Base-by-base conservation (phyloP, 1,139 yeast species). In the Blastobotrys elegans region DNA sequence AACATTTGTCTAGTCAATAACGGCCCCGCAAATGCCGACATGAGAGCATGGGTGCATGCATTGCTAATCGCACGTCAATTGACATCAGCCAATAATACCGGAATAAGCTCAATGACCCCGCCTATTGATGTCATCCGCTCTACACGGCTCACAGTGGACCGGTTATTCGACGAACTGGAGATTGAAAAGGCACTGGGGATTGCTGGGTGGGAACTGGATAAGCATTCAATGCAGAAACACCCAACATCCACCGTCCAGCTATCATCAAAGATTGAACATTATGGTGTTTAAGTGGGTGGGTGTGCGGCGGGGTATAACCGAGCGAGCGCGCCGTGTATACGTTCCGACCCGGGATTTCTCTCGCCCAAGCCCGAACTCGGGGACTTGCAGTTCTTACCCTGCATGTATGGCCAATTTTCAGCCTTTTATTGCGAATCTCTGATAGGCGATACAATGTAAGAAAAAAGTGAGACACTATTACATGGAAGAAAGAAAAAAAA, bases 1-100 rank as follows among this genome's bases (percentile, higher is more conserved):
- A 44, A 49, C 26, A 59, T 62, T 7, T 53, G 62, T 39, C 47
- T 62, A n/a, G 41, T 58, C 33, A 29, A 44, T 44, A 22, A 48
- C 27, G 50, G 50, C 26, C 36, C 33, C 13, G 22, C 30, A 2
- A 43, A 43, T 29, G 29, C 53, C 10, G 64, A 58, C 26, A 37
- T 63, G 22, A 55, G 56, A 21, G 66, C 66, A 3, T 65, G 68
- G 69, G 61, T 54, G 14, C 69, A 64, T 47, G 67, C 68, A 8
- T 53, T 61, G 37, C 47, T 61, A 21, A 46, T 65, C 4, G 63
- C 64, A 3, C 51, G 53, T 14, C 38, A 47, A 22, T 43, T 55
- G 32, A 31, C 17, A 11, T 16, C 44, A 29, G 21, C 20, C 42
- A 35, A 34, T 16, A 30, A 17, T n/a, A 3, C 3, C 22, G 8